Percentiles rank a stretch among this genome's conserved stretches.
phyloP scores from a whole-genome alignment of 176 grass and related monocot species.

The Miscanthus lutarioriparius region DNA sequence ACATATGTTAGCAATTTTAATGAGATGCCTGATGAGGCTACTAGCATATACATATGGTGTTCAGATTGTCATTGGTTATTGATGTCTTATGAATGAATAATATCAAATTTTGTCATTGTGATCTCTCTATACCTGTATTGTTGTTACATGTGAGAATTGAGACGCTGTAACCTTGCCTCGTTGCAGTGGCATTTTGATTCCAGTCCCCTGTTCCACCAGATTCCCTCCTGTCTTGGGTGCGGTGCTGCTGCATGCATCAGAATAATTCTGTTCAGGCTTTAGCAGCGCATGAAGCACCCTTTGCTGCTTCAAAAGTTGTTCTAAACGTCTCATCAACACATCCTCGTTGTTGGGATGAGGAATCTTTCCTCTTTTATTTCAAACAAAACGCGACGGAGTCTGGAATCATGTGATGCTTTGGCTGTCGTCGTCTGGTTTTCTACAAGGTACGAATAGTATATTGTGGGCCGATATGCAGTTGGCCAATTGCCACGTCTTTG shows the following conservation, averaged over 20 bases:
- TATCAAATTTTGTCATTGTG: slow-evolving; percentile 28
- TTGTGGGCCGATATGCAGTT: slow-evolving; percentile 9
- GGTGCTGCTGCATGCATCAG: slow-evolving; percentile 14
- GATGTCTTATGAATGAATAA: slow-evolving; percentile 46
- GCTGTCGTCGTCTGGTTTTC: background rate
- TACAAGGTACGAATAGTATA: background rate
- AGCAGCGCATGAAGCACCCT: slow-evolving; percentile 28
- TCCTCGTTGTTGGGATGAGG: slow-evolving; percentile 27
- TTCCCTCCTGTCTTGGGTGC: slow-evolving; percentile 7
- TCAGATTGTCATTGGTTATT: slow-evolving; percentile 26
- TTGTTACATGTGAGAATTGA: background rate
- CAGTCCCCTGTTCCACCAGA: background rate
- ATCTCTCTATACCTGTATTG: background rate
- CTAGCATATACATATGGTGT: slow-evolving; percentile 46
- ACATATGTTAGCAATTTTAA: slow-evolving; percentile 51
- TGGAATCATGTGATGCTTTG: slow-evolving; percentile 40
- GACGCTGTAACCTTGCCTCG: background rate
- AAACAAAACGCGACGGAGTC: slow-evolving; percentile 22
- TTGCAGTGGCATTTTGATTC: background rate
- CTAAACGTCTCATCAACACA: slow-evolving; percentile 4
- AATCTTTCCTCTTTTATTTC: slow-evolving; percentile 44
- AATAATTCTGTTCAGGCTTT: slow-evolving; percentile 39
- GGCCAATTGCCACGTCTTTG: background rate
- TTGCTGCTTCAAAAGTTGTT: slow-evolving; percentile 29
- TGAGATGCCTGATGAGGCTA: slow-evolving; percentile 59